These are phyloP conservation scores for Oemleria cerasiformis DNA, from an alignment of 306 rosid species.

Conservation along the genomic window DNA sequence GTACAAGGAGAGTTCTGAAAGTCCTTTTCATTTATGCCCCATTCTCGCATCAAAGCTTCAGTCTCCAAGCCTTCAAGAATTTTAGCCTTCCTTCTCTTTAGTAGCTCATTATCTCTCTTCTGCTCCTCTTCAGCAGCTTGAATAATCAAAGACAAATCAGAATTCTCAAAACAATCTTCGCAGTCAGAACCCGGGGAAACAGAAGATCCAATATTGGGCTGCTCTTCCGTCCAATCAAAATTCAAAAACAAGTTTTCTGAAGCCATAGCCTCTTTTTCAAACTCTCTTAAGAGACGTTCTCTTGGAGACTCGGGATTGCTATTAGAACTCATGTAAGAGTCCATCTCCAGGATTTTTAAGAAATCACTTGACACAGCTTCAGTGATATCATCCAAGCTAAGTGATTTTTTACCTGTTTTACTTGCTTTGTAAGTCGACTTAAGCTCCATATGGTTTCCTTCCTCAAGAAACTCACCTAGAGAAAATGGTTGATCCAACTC, in stretches of 20 bases:
- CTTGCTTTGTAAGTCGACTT: conserved; percentile 34
- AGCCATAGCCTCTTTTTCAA: conserved; percentile 58
- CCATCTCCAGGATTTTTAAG: conserved; percentile 49
- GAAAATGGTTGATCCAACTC: conserved; percentile 15
- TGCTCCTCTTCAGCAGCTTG: conserved; percentile 59
- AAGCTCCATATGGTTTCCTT: conserved; percentile 24
- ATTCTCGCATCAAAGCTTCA: conserved; percentile 60
- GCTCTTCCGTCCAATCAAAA: conserved; percentile 42
- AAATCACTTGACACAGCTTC: conserved; percentile 72
- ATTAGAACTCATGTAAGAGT: conserved; percentile 32
- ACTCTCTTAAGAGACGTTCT: conserved; percentile 65
- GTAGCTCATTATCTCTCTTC: conserved; percentile 41
- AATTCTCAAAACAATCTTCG: conserved; percentile 29
- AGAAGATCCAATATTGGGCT: conserved; percentile 24
- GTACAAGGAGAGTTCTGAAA: conserved; percentile 45
- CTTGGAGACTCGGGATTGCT: conserved; percentile 67
- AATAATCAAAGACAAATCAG: conserved; percentile 51
- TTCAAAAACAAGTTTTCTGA: conserved; percentile 38
- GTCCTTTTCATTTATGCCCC: conserved; percentile 76
- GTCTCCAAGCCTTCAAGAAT: conserved; percentile 75
- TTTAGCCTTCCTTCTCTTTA: conserved; percentile 58
- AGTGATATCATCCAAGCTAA: conserved; percentile 51
- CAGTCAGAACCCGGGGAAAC: conserved; percentile 15
- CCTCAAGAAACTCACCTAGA: conserved; percentile 26
- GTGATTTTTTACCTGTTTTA: conserved; percentile 35